Evolutionary conservation across 768 basidiomycete genomes (phyloP).

Genomic region (Xerocomus spinulosus): DNA sequence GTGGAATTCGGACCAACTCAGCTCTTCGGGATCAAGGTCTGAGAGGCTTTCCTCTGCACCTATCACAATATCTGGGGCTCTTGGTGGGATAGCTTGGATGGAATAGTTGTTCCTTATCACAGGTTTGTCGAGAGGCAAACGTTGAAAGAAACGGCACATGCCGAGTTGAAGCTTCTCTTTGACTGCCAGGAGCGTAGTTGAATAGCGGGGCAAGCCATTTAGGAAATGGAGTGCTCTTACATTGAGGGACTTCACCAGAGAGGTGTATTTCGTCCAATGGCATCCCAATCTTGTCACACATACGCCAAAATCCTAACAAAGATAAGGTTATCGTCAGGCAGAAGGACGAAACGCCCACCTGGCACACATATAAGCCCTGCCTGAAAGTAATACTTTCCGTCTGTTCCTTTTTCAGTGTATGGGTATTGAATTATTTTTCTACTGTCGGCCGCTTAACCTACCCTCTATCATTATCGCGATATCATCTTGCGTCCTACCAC

Average conservation of each 20-base stretch:
- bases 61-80: background rate
- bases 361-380: conserved; percentile 67
- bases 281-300: conserved; percentile 73
- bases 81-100: conserved; percentile 35
- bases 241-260: conserved; percentile 65
- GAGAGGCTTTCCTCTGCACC: conserved; percentile 11
- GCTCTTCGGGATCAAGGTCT: conserved; percentile 57
- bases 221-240: conserved; percentile 35
- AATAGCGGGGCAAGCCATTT: no score
- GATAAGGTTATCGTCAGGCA: no score
- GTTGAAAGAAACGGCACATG: conserved; percentile 68
- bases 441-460: conserved; percentile 6
- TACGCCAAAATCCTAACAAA: conserved; percentile 66
- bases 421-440: background rate
- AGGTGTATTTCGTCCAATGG: conserved; percentile 67
- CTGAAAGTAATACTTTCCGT: conserved; percentile 73
- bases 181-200: conserved; percentile 37
- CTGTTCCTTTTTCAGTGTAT: conserved; percentile 41
- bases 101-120: conserved; percentile 70
- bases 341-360: conserved; percentile 42
- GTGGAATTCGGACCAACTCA: conserved; percentile 56
- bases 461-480: conserved; percentile 61
- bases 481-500: conserved; percentile 50
- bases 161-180: conserved; percentile 58
- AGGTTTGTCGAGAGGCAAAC: conserved; percentile 63